Evolutionary conservation across 1,139 yeast genomes (phyloP), one percentile per base, ranked within the genome.

Genomic region (Arxiozyma slooffiae): DNA sequence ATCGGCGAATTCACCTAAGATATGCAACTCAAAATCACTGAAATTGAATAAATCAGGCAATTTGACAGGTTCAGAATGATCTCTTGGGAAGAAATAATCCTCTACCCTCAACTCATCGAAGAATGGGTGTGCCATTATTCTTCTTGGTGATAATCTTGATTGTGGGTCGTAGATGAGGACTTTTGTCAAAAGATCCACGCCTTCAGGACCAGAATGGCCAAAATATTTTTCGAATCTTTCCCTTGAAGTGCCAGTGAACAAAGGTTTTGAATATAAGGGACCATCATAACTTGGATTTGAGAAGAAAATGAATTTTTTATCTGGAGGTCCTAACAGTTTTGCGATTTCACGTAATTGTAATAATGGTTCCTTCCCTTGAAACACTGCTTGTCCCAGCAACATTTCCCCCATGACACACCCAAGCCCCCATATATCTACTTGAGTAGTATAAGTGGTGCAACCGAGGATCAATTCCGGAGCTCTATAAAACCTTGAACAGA

Each of bases 391-490:
- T 36, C 92, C 90, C 61, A 84, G 73, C 56, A 83, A 76, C 90
- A 85, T 84, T 67, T 85, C 94, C 20, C 92, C 92, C 57, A 85
- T 72, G 9, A 85, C 92, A 73, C 95, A 85, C 1, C 95, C 95
- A 51, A 84, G 72, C 1, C 92, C 92, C 95, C 95, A 85, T 53
- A 84, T 80, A 65, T 85, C 95, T 53, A 85, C 84, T 61, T 83
- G 85, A 7, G 92, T 83, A 2, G 89, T 77, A 63, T 85, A 85
- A 48, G 79, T 73, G 41, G 85, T 78, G 60, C 88, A 83, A 0
- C 92, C 95, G 53, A 85, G 80, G 60, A 85, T 83, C 55, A 85
- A 71, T 67, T 85, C 95, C 1, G 95, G 95, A 3, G 94, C 92
- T 64, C 94, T 76, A 67, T 85, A 85, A 64, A 82, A 85, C 61